A percentile compares a stretch with the other conserved stretches of the same genome.
These are phyloP conservation scores for Mrakia frigida DNA, from an alignment of 768 basidiomycete genomes.

Conservation along the genomic window DNA sequence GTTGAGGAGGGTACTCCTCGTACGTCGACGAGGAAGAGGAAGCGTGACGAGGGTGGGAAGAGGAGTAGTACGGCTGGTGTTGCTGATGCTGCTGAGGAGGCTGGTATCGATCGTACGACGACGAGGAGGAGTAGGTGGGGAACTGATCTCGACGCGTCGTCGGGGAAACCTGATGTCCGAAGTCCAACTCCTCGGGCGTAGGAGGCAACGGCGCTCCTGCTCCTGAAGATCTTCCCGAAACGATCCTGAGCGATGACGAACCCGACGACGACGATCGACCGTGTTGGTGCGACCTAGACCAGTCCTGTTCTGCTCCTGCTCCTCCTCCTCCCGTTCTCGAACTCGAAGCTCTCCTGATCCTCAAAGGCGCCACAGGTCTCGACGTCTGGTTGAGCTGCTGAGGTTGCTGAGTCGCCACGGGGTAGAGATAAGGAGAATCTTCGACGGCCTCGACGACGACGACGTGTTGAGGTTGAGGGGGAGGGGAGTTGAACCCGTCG, in stretches of 20 bases:
- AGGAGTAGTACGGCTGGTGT: neutral
- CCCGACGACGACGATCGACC: neutral
- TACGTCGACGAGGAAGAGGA: too few relatives aligned
- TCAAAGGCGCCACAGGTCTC: too few relatives aligned
- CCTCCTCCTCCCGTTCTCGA: too few relatives aligned
- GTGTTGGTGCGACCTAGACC: too few relatives aligned
- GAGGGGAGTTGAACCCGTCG: too few relatives aligned
- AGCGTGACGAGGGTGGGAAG: neutral
- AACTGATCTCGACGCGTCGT: neutral
- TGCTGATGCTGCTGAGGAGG: too few relatives aligned
- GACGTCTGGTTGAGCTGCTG: neutral
- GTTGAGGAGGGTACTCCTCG: neutral
- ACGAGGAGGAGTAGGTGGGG: neutral
- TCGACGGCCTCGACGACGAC: neutral
- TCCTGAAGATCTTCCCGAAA: neutral
- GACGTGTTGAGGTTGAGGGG: too few relatives aligned
- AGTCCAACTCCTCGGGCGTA: neutral
- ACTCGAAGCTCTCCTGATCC: too few relatives aligned
- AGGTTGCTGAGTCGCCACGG: neutral
- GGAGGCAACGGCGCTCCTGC: neutral
- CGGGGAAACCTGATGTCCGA: neutral
- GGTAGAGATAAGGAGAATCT: neutral
- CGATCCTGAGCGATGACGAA: neutral
- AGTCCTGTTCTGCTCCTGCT: too few relatives aligned
- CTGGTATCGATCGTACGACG: neutral